Percentiles rank a stretch among this genome's conserved stretches.
Conservation (phyloP, 768 basidiomycete species). For the Hygrophoropsis aurantiaca region DNA sequence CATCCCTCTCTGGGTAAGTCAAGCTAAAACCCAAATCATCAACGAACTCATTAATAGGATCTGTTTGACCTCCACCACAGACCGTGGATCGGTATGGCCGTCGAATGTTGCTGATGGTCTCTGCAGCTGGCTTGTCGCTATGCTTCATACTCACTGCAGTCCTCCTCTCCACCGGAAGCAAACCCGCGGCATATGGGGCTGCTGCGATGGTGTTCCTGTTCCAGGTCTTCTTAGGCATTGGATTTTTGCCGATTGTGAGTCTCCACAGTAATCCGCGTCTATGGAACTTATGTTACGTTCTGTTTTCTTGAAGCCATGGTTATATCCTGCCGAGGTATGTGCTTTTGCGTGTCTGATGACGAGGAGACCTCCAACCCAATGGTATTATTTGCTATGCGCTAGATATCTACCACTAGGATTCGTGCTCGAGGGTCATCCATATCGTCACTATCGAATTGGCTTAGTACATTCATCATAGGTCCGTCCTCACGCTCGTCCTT, state of each 20-base stretch:
- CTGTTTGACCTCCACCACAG: conserved; percentile 13
- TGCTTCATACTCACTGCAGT: conserved; percentile 38
- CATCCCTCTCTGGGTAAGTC: conserved; percentile 37
- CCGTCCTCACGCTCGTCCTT: not conserved
- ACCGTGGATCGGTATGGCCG: conserved; percentile 41
- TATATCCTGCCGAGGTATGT: conserved; percentile 33
- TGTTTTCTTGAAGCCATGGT: conserved; percentile 24
- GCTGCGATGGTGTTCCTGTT: conserved; percentile 42
- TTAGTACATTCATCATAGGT: conserved; percentile 5
- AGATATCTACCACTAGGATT: conserved; percentile 41
- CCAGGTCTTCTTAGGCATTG: conserved; percentile 41
- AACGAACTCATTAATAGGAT: too few relatives aligned
- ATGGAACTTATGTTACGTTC: too few relatives aligned
- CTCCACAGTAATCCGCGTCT: not conserved
- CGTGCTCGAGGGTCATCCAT: conserved; percentile 35
- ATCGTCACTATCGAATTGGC: conserved; percentile 23
- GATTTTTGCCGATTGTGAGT: conserved; percentile 39
- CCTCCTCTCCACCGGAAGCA: conserved; percentile 34
- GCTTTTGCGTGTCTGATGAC: not conserved
- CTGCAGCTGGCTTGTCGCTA: conserved; percentile 35
- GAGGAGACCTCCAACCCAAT: not conserved
- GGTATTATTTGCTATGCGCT: not conserved
- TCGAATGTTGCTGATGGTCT: conserved; percentile 37
- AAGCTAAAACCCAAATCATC: not conserved
- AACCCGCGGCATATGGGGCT: conserved; percentile 34